Evolutionary conservation across 768 basidiomycete genomes (phyloP).

Genomic region (Tylopilus intermedius): DNA sequence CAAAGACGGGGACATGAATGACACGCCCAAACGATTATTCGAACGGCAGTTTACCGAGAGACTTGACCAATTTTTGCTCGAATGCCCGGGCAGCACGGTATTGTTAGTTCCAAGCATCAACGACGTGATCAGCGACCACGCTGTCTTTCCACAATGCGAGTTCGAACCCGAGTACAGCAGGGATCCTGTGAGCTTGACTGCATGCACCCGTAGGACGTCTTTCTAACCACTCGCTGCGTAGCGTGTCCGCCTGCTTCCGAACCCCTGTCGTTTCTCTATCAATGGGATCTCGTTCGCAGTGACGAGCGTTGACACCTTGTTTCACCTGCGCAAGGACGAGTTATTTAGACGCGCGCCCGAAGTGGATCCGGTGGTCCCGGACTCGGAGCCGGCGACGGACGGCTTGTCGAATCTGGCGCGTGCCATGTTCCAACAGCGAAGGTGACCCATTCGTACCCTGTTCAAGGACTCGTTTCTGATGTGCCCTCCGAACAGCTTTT

Average conservation of each 20-base stretch:
- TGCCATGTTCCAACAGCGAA: slow-evolving; percentile 82
- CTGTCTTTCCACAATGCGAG: slow-evolving; percentile 80
- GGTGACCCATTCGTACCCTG: slow-evolving; percentile 38
- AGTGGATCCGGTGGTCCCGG: slow-evolving; percentile 41
- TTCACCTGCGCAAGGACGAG: slow-evolving; percentile 85
- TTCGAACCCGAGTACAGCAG: slow-evolving; percentile 38
- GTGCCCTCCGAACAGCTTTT: slow-evolving; percentile 57
- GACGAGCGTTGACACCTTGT: slow-evolving; percentile 83
- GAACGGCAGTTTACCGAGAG: slow-evolving; percentile 53
- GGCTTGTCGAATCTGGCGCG: slow-evolving; percentile 74
- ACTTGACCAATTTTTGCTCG: slow-evolving; percentile 52
- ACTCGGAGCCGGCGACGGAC: slow-evolving; percentile 54
- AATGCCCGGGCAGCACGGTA: slow-evolving; percentile 64
- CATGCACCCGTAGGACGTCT: not conserved
- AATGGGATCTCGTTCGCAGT: slow-evolving; percentile 78
- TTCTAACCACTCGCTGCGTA: slow-evolving; percentile 27
- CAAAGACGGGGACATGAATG: slow-evolving; percentile 67
- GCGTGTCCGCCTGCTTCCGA: slow-evolving; percentile 79
- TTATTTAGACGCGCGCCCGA: slow-evolving; percentile 64
- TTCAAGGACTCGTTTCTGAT: not conserved
- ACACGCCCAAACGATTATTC: slow-evolving; percentile 65
- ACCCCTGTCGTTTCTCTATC: slow-evolving; percentile 80
- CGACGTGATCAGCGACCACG: slow-evolving; percentile 75
- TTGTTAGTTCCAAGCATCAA: slow-evolving; percentile 78
- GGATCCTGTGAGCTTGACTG: slow-evolving; percentile 46